A percentile compares a stretch with the other conserved stretches of the same genome.
phyloP scores from a whole-genome alignment of 345 rosid genomes.

The Gynandropsis gynandra region DNA sequence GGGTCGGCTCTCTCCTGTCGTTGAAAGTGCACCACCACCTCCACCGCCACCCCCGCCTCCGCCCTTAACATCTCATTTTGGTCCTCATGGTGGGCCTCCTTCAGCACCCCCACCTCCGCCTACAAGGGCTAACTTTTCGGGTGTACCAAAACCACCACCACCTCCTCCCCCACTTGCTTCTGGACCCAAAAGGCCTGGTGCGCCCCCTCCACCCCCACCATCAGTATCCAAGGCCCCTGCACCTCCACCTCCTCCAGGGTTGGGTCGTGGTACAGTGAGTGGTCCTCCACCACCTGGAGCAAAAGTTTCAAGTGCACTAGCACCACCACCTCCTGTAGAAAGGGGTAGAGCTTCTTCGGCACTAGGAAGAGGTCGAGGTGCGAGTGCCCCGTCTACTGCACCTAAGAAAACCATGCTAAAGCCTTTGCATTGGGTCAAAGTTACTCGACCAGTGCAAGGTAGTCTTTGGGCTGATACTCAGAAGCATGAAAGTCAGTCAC shows the following conservation, averaged over 20 bases:
- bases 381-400: conserved; percentile 34
- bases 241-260: conserved; percentile 53
- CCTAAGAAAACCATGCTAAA: conserved; percentile 68
- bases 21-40: conserved; percentile 18
- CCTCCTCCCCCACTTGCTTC: neutral
- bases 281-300: conserved; percentile 44
- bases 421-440: conserved; percentile 97
- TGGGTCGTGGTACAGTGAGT: conserved; percentile 27
- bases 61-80: conserved; percentile 15
- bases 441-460: conserved; percentile 81
- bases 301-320: conserved; percentile 49
- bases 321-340: conserved; percentile 63
- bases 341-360: conserved; percentile 46
- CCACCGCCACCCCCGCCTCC: conserved; percentile 35
- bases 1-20: conserved; percentile 5
- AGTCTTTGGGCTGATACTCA: conserved; percentile 95
- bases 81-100: conserved; percentile 21
- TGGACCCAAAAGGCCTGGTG: too few species aligned
- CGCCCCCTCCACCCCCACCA: too few species aligned
- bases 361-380: conserved; percentile 54
- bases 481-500: conserved; percentile 69
- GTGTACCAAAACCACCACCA: conserved; percentile 26
- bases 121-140: conserved; percentile 22
- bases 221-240: conserved; percentile 16
- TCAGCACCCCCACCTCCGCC: conserved; percentile 27